These are phyloP conservation scores for Solanum boliviense DNA, from an alignment of 257 asterid species.

Conservation along the genomic window DNA sequence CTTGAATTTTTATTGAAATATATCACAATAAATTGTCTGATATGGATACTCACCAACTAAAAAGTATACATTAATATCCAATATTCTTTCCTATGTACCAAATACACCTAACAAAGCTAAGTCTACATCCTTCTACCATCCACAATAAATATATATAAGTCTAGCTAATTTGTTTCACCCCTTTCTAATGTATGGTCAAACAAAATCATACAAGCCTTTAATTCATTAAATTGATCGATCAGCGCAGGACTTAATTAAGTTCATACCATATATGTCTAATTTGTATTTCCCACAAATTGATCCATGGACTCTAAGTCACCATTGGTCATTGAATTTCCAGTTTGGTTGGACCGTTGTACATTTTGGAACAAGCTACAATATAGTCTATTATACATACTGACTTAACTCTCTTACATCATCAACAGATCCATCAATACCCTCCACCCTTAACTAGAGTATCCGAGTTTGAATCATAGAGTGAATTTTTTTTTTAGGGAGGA, in stretches of 20 bases:
- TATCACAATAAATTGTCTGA: background rate
- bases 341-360: background rate
- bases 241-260: background rate
- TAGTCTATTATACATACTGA: background rate
- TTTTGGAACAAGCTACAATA: background rate
- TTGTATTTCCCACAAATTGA: background rate
- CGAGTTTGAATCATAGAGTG: background rate
- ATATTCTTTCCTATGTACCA: background rate
- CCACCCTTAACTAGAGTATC: background rate
- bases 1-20: background rate
- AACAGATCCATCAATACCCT: background rate
- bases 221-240: background rate
- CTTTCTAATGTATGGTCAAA: background rate
- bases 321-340: background rate
- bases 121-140: background rate
- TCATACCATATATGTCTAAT: background rate
- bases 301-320: background rate
- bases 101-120: background rate
- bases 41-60: background rate
- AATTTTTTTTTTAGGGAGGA: background rate
- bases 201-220: background rate
- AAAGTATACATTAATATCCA: background rate
- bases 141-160: background rate
- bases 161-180: background rate
- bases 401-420: background rate